Evolutionary conservation across 2,329 filamentous ascomycete species (phyloP), one percentile per base, ranked within the genome.

Genomic region (Aspergillus pseudoviridinutans): DNA sequence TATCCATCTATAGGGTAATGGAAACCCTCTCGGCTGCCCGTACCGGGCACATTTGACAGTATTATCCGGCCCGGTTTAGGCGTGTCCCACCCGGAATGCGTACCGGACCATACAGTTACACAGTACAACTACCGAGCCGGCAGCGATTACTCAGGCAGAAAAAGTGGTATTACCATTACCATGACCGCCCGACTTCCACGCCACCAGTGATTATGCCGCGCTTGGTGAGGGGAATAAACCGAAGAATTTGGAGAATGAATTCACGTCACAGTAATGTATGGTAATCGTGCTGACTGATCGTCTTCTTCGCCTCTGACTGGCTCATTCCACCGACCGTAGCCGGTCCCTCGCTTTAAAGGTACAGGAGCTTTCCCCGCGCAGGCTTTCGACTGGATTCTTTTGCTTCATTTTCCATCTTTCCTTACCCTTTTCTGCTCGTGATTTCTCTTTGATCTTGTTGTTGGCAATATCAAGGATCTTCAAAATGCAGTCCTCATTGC

Each of bases 401-500:
- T 44, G 41, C 44, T 56, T 52, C 46, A 44, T 29, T 35, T 55
- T 58, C 52, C 56, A 44, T n/a, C 42, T 56, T 38, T 47, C 29
- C 32, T 27, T 3, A 41, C 47, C 60, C 51, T 58, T 58, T 55
- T 60, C 49, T 46, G 55, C 27, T 49, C 51, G 38, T 41, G 17
- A 29, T 28, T 29, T 32, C 47, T 42, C 29, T 27, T 56, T 56
- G 51, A 35, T 42, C 32, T 51, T 12, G 7, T 24, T 27, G 12
- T 9, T 47, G 8, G 42, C 7, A 3, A 8, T 12, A 24, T 46
- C 42, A 46, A 47, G 9, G 24, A 56, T 47, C 35, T 35, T 51
- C 61, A 66, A 50, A 22, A 71, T 71, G 69, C 69, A 71, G 63
- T 68, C 70, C 9, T 64, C 63, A 20, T 56, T 66, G 49, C 52